Conservation (phyloP, 2,329 filamentous ascomycete genomes). For the Raffaelea arxii region DNA sequence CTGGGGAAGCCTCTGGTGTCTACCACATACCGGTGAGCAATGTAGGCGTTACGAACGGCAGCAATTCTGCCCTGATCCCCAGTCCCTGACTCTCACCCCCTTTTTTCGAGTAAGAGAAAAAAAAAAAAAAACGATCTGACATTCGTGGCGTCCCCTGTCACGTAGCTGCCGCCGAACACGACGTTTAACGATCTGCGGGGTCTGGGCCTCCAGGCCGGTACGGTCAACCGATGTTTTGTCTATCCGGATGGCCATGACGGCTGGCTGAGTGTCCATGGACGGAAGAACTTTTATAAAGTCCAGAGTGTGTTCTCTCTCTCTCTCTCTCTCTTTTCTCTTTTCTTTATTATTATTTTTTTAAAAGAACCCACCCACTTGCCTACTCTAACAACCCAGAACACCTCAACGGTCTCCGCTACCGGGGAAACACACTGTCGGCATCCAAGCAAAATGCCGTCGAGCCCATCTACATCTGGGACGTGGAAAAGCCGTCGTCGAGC, state of each 20-base stretch:
- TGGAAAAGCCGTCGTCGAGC: not conserved
- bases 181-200: slow-evolving; percentile 3
- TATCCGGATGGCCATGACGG: slow-evolving; percentile 4
- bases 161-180: slow-evolving; percentile 6
- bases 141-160: not conserved
- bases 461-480: slow-evolving; percentile 5
- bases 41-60: not conserved
- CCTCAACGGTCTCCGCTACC: slow-evolving; percentile 3
- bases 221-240: slow-evolving; percentile 8
- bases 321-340: not conserved
- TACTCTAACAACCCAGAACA: not conserved
- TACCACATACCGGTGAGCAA: slow-evolving; percentile 10
- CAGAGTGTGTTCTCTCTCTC: slow-evolving; percentile 1
- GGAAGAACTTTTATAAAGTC: not conserved
- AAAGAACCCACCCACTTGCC: not conserved
- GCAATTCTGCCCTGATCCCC: not conserved
- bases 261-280: slow-evolving; percentile 7
- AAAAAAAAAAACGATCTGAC: not conserved
- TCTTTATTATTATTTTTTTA: not conserved
- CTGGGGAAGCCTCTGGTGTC: slow-evolving; percentile 2
- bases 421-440: slow-evolving; percentile 3
- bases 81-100: too few species aligned
- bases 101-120: too few species aligned
- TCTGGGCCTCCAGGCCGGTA: not conserved
- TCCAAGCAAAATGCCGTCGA: slow-evolving; percentile 5